Percentiles rank a stretch among this genome's conserved stretches.
phyloP scores from a whole-genome alignment of 2,329 filamentous ascomycete genomes.

The Cryphonectria radicalis region DNA sequence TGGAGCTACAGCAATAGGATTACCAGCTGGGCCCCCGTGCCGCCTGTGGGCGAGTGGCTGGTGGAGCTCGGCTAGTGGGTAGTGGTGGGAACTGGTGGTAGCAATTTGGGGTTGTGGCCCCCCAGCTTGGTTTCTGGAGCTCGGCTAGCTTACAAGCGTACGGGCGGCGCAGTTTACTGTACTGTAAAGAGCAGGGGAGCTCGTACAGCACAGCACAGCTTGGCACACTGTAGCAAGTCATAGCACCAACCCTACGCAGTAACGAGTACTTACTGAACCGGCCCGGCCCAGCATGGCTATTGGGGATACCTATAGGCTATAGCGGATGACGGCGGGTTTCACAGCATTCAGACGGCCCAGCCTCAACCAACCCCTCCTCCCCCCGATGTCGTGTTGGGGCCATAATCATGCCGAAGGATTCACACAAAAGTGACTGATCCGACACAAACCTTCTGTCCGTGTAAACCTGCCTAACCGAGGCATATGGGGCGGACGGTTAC shows the following conservation, averaged over 20 bases:
- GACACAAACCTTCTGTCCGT: background rate
- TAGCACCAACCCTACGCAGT: background rate
- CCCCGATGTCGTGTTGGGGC: background rate
- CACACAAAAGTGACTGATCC: background rate
- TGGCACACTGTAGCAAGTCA: background rate
- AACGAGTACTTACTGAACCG: background rate
- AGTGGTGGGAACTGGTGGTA: background rate
- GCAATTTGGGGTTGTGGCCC: background rate
- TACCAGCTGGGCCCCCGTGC: background rate
- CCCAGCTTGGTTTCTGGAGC: background rate
- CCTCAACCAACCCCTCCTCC: background rate
- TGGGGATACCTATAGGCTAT: background rate
- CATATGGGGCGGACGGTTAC: background rate
- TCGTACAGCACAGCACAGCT: background rate
- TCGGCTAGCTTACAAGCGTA: background rate
- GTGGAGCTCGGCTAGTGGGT: background rate
- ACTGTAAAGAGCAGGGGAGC: background rate
- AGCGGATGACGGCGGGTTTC: background rate
- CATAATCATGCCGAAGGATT: background rate
- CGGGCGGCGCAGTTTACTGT: background rate
- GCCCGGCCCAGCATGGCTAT: background rate
- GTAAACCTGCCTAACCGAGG: background rate
- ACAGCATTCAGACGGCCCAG: background rate
- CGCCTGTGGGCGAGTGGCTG: background rate
- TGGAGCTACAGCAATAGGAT: background rate